Evolutionary conservation across 192 early-diverging fungal species (phyloP), one percentile per base, ranked within the genome.

Genomic region (Allomyces macrogynus): DNA sequence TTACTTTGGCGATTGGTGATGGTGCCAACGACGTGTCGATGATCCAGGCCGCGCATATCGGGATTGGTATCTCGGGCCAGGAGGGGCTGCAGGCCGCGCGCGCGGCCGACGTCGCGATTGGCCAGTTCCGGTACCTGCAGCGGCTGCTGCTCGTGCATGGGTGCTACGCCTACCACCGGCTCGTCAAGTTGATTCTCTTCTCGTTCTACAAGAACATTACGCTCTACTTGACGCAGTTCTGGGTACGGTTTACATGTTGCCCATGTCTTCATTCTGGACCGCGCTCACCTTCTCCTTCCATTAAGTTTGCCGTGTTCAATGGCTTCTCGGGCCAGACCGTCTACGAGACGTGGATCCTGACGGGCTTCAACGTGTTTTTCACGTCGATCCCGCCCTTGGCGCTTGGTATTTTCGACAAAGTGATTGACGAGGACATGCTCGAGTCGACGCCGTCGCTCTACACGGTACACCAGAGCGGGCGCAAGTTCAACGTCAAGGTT

Each of bases 361-460:
- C 86, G 23, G 77, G 93, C 64, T 92, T 89, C 77, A 93, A 97
- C 70, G 72, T 90, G 67, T 64, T 87, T 1, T 90, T 94, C 67
- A 91, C 93, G 20, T 82, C 84, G n/a, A 71, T 57, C 20, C 49
- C 49, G 3, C 43, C 43, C 49, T 40, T 40, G 24, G 60, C 65
- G 76, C 75, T 89, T 76, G 84, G 83, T 81, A 78, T 89, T 44
- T 85, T 86, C 23, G 80, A 84, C 71, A 86, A 88, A 73, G 91
- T 93, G 70, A 71, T 94, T 23, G 75, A 78, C 23, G 81, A 82
- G 0, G 73, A 82, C 32, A 78, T 78, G 7, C 82, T 83, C n/a
- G 74, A 66, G 66, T 40, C 79, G 7, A 78, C 84, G 63, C 91
- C 93, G 22, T 84, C 84, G 65, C 79, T 94, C 10, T 94, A 94